Conservation (phyloP, 495 filamentous ascomycete genomes). For the Symbiotaphrina buchneri region DNA sequence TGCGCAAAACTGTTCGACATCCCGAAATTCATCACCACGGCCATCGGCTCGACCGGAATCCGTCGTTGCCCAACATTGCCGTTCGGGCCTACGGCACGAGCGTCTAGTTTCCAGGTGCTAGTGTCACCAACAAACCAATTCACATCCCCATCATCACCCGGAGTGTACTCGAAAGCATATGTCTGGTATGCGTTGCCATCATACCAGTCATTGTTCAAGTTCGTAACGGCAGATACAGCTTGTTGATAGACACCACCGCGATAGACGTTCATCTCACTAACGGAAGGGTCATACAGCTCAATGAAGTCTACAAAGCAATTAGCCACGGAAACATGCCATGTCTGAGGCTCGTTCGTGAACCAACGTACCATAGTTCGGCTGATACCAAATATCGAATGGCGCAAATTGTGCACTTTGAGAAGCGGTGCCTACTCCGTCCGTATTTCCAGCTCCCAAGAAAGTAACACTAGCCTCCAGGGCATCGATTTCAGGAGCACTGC, state of each 20-base stretch:
- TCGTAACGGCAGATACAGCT: slow-evolving; percentile 46
- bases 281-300: slow-evolving; percentile 32
- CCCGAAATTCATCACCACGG: slow-evolving; percentile 47
- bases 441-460: slow-evolving; percentile 22
- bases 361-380: slow-evolving; percentile 39
- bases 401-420: slow-evolving; percentile 56
- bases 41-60: slow-evolving; percentile 49
- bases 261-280: slow-evolving; percentile 43
- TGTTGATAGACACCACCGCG: slow-evolving; percentile 49
- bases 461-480: slow-evolving; percentile 45
- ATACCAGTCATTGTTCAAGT: slow-evolving; percentile 60
- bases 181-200: slow-evolving; percentile 48
- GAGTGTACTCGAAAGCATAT: slow-evolving; percentile 52
- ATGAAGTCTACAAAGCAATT: slow-evolving; percentile 23
- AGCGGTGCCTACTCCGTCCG: slow-evolving; percentile 28
- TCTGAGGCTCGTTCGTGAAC: background rate
- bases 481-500: slow-evolving; percentile 58
- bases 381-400: slow-evolving; percentile 57
- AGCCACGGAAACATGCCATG: background rate
- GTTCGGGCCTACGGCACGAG: slow-evolving; percentile 40
- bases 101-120: slow-evolving; percentile 45
- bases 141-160: slow-evolving; percentile 34
- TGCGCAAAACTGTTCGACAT: slow-evolving; percentile 46
- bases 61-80: slow-evolving; percentile 51
- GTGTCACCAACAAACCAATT: slow-evolving; percentile 46